phyloP scores from a whole-genome alignment of 257 asterid species.

The Agastache rugosa region DNA sequence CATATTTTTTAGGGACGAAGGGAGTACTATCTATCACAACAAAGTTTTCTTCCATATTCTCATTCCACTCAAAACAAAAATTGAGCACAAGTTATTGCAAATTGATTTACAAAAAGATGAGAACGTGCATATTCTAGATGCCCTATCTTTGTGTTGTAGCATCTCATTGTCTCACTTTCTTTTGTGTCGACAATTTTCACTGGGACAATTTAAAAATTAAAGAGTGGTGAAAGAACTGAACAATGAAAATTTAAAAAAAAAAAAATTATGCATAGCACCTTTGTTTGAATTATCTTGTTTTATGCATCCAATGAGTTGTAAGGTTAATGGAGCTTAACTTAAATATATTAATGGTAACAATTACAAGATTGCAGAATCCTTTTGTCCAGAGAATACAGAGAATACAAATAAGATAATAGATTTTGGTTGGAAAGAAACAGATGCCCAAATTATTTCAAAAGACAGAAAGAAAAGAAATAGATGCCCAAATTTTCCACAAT shows the following conservation, averaged over 20 bases:
- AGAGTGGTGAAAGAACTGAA: not conserved
- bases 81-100: not conserved
- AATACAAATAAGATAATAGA: constrained; percentile 15
- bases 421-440: constrained; percentile 5
- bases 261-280: not conserved
- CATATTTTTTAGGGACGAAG: too few relatives aligned
- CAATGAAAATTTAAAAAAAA: not conserved
- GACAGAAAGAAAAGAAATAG: too few relatives aligned
- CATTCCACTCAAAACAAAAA: not conserved
- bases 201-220: not conserved
- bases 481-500: too few relatives aligned
- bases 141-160: constrained; percentile 28
- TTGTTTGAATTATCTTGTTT: constrained; percentile 33
- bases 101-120: not conserved
- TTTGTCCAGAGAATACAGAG: constrained; percentile 12
- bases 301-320: constrained; percentile 36
- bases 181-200: not conserved
- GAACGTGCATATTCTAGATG: constrained; percentile 24
- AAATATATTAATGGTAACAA: constrained; percentile 29
- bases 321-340: constrained; percentile 29
- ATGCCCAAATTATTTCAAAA: constrained; percentile 16
- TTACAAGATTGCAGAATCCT: constrained; percentile 38
- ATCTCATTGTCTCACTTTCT: constrained; percentile 23
- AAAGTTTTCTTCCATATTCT: not conserved
- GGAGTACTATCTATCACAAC: not conserved